A percentile compares a stretch with the other conserved stretches of the same genome.
These are phyloP conservation scores for Cochlearia excelsa DNA, from an alignment of 345 rosid genomes.

Conservation along the genomic window DNA sequence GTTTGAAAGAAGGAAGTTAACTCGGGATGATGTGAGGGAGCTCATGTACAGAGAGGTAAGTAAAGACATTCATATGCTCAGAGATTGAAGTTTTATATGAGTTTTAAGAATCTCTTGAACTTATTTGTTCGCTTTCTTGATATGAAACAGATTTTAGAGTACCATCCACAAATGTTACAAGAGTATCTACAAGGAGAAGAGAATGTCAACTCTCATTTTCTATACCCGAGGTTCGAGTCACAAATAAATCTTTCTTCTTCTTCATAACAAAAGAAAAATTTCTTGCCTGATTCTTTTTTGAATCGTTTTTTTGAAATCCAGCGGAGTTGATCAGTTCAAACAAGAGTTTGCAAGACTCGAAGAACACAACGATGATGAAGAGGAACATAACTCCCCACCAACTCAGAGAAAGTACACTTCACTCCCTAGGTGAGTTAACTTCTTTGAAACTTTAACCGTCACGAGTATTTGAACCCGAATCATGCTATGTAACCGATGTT, in stretches of 20 bases:
- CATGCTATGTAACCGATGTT: neutral
- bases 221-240: conserved; percentile 75
- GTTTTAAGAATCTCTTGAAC: conserved; percentile 12
- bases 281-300: conserved; percentile 1
- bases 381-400: conserved; percentile 46
- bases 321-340: conserved; percentile 77
- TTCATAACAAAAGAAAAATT: neutral
- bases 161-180: conserved; percentile 74
- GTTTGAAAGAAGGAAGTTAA: conserved; percentile 81
- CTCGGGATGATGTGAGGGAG: conserved; percentile 80
- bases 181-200: conserved; percentile 75
- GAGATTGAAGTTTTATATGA: conserved; percentile 2
- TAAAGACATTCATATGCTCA: conserved; percentile 1
- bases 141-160: conserved; percentile 76
- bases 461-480: neutral
- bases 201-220: conserved; percentile 58
- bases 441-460: conserved; percentile 4
- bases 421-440: conserved; percentile 64
- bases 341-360: conserved; percentile 88
- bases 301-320: conserved; percentile 28
- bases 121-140: conserved; percentile 19
- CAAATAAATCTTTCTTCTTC: neutral
- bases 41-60: conserved; percentile 92
- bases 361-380: conserved; percentile 55
- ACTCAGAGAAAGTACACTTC: conserved; percentile 74